Conservation (phyloP, 805 yeast genomes). For the Hermanozyma aechmeae region DNA sequence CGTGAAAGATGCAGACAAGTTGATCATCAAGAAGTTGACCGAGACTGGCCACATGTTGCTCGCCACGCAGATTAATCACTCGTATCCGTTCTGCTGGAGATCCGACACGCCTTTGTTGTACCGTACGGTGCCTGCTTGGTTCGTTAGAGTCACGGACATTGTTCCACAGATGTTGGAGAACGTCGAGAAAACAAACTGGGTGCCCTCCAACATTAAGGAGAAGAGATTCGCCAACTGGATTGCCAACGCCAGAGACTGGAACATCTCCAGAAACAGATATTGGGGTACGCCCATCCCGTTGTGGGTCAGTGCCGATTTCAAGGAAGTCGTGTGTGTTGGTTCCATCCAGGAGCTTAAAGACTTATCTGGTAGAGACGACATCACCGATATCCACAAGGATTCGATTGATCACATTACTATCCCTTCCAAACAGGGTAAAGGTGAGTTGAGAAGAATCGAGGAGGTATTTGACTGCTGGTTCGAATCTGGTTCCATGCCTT, state of each 20-base stretch:
- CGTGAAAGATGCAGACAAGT: conserved; percentile 93
- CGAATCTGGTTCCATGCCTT: conserved; percentile 99
- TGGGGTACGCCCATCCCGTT: conserved; percentile 99
- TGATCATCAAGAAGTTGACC: conserved; percentile 77
- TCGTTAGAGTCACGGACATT: conserved; percentile 79
- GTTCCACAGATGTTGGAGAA: conserved; percentile 84
- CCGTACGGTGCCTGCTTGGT: conserved; percentile 98
- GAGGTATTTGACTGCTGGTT: conserved; percentile 99
- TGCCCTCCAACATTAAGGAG: conserved; percentile 81
- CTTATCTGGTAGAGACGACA: conserved; percentile 71
- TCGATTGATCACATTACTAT: conserved; percentile 84
- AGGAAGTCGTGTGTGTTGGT: conserved; percentile 90
- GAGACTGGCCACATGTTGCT: conserved; percentile 66
- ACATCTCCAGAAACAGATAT: conserved; percentile 93
- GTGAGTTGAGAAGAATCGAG: conserved; percentile 79
- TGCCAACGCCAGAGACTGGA: conserved; percentile 99
- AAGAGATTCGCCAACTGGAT: conserved; percentile 98
- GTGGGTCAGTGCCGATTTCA: conserved; percentile 92
- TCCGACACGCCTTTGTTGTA: conserved; percentile 96
- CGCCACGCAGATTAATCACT: conserved; percentile 81
- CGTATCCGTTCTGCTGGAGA: conserved; percentile 99
- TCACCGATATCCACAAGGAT: conserved; percentile 92
- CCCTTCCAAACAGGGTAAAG: conserved; percentile 87
- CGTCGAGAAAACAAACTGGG: conserved; percentile 89
- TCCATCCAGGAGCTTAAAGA: conserved; percentile 80